Conservation (phyloP, 2,329 filamentous ascomycete species). For the Emmonsia crescens region DNA sequence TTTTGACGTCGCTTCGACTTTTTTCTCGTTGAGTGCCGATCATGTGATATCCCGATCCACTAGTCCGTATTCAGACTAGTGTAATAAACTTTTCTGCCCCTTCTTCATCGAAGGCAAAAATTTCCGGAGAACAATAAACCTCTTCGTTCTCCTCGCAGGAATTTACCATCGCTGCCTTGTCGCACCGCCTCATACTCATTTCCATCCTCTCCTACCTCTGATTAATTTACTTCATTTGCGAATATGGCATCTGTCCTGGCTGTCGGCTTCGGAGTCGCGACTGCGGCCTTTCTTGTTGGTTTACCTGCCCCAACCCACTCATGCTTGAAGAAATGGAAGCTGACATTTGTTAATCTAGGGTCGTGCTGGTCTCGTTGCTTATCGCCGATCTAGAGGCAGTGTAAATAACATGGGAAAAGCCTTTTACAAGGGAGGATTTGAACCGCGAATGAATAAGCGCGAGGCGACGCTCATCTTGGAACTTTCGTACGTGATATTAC, state of each 20-base stretch:
- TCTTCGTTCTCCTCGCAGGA: background rate
- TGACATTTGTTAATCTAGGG: constrained; percentile 47
- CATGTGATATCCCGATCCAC: background rate
- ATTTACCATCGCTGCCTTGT: background rate
- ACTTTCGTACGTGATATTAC: constrained; percentile 55
- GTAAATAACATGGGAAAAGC: constrained; percentile 74
- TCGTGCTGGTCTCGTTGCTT: constrained; percentile 80
- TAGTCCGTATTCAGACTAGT: background rate
- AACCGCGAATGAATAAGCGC: constrained; percentile 82
- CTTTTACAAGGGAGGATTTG: constrained; percentile 98
- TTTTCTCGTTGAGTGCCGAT: background rate
- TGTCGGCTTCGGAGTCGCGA: constrained; percentile 37
- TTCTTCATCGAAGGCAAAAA: background rate
- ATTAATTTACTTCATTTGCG: background rate
- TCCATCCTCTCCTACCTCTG: too few relatives aligned
- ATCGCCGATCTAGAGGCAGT: constrained; percentile 60
- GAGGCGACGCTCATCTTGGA: constrained; percentile 87
- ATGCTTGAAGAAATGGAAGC: background rate
- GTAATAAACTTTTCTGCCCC: background rate
- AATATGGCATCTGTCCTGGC: constrained; percentile 35
- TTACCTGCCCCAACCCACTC: background rate
- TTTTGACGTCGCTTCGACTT: background rate
- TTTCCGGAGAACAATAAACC: background rate
- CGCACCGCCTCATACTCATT: background rate
- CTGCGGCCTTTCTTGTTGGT: constrained; percentile 69